These are phyloP conservation scores for Cadophora sp. DNA, from an alignment of 2,329 filamentous ascomycete species.

Conservation along the genomic window DNA sequence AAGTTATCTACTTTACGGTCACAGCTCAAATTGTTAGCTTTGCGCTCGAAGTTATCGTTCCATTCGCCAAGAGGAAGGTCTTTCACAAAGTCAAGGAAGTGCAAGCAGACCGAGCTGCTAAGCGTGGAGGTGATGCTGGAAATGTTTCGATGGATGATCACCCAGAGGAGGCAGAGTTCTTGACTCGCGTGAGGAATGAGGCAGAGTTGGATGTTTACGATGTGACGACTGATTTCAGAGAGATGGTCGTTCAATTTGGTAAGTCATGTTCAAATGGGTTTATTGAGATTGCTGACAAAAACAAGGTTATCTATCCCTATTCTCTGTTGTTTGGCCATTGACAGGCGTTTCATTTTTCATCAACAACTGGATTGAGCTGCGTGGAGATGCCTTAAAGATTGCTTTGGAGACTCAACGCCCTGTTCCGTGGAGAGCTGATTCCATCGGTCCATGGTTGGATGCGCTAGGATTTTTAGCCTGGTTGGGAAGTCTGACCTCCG, in stretches of 20 bases:
- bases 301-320: constrained; percentile 84
- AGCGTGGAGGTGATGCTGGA: constrained; percentile 51
- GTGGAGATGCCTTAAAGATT: constrained; percentile 94
- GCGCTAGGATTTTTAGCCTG: constrained; percentile 89
- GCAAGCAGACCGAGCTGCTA: constrained; percentile 64
- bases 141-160: constrained; percentile 65
- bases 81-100: constrained; percentile 82
- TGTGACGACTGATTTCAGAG: constrained; percentile 87
- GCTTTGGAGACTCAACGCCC: constrained; percentile 88
- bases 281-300: constrained; percentile 38
- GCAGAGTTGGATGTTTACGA: constrained; percentile 85
- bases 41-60: constrained; percentile 82
- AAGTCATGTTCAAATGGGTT: constrained; percentile 36
- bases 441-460: constrained; percentile 91
- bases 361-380: constrained; percentile 96
- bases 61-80: constrained; percentile 80
- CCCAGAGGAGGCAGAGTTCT: constrained; percentile 80
- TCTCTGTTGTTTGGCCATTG: constrained; percentile 95
- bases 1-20: constrained; percentile 95
- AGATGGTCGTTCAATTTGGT: constrained; percentile 88
- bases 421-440: constrained; percentile 87
- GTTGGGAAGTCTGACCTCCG: constrained; percentile 87
- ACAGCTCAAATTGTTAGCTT: constrained; percentile 93
- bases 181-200: constrained; percentile 82
- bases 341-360: constrained; percentile 86